Evolutionary conservation across 169 alveolate genomes (phyloP).

Genomic region (Babesia sp.): DNA sequence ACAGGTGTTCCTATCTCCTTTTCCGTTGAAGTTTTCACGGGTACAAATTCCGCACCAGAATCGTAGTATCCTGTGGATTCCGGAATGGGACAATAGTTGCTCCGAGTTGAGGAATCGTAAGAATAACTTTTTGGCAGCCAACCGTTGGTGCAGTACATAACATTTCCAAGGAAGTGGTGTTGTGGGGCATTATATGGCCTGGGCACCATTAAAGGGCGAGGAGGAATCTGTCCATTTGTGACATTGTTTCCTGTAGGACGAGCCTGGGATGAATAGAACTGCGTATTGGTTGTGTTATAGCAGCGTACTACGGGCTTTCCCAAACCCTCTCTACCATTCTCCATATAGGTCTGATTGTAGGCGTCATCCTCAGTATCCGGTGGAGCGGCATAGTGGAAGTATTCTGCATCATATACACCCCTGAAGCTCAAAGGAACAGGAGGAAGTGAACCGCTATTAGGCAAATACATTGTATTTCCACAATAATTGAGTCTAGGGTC

Average conservation of each 20-base stretch:
- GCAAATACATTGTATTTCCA: background rate
- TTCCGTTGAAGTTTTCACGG: background rate
- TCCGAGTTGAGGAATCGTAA: background rate
- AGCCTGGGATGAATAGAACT: background rate
- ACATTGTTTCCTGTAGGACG: background rate
- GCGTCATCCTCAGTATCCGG: background rate
- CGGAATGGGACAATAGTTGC: background rate
- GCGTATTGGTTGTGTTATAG: background rate
- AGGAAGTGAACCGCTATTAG: background rate
- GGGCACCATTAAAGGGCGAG: background rate
- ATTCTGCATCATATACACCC: background rate
- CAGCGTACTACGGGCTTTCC: background rate
- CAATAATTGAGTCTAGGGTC: background rate
- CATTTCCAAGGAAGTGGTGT: background rate
- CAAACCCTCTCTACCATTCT: background rate
- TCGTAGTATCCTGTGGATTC: slow-evolving; percentile 3
- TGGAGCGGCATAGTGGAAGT: background rate
- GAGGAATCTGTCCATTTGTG: background rate
- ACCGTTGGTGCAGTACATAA: background rate
- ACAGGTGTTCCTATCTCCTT: background rate
- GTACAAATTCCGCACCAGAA: background rate
- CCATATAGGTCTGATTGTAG: slow-evolving; percentile 3
- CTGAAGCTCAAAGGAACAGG: background rate
- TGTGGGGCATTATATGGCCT: slow-evolving; percentile 1
- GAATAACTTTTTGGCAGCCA: slow-evolving; percentile 1